Percentiles rank a stretch among this genome's conserved stretches.
Evolutionary conservation across 148 eudicot genomes (phyloP).

Genomic region (Fagopyrum esculentum): DNA sequence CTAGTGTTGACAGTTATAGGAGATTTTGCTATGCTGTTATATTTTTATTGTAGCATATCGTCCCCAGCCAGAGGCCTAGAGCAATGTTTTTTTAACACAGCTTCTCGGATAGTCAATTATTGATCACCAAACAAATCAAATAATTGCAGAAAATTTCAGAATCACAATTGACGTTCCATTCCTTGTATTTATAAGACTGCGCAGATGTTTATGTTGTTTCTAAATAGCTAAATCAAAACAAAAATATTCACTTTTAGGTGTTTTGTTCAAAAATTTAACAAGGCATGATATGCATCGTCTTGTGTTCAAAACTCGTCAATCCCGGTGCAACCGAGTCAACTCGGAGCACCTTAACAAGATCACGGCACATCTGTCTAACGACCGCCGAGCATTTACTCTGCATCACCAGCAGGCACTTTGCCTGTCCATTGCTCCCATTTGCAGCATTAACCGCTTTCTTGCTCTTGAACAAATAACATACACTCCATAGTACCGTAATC

Average conservation of each 20-base stretch:
- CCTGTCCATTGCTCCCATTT: conserved; percentile 38
- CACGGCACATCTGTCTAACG: conserved; percentile 56
- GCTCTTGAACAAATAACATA: conserved; percentile 50
- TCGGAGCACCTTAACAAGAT: conserved; percentile 63
- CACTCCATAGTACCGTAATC: conserved; percentile 58
- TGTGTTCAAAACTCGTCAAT: conserved; percentile 55
- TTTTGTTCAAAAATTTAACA: background rate
- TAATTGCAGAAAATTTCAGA: too few species aligned
- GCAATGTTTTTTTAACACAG: too few species aligned
- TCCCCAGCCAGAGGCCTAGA: too few species aligned
- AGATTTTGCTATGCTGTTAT: too few species aligned
- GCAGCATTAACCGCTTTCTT: conserved; percentile 37
- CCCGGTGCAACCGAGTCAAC: conserved; percentile 43
- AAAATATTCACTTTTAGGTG: background rate
- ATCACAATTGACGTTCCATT: background rate
- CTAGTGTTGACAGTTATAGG: too few species aligned
- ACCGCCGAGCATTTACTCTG: conserved; percentile 56
- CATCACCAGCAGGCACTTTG: conserved; percentile 63
- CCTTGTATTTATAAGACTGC: background rate
- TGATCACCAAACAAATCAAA: too few species aligned
- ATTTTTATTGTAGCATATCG: too few species aligned
- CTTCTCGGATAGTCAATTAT: too few species aligned
- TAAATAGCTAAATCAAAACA: background rate
- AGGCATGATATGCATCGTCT: conserved; percentile 72
- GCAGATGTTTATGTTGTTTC: background rate